Base-by-base conservation (phyloP, 495 filamentous ascomycete species). In the Neurospora sp. region DNA sequence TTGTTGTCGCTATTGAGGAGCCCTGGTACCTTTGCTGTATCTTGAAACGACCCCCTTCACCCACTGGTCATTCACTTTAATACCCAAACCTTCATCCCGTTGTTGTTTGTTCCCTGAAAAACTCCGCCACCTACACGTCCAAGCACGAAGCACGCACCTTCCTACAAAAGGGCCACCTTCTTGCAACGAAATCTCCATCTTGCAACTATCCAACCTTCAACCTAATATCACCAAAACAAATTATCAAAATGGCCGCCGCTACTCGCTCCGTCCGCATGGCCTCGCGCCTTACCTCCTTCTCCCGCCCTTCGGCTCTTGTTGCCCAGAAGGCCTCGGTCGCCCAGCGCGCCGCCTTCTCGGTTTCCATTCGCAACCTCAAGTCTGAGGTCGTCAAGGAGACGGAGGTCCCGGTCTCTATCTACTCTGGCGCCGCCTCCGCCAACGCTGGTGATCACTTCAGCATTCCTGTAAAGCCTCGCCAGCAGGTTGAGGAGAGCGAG, bases 391-490 rank as follows among this genome's bases (percentile, higher is more conserved):
- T 86, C 73, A 81, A 81, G 76, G 84, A 86, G 79, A 85, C 82
- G 37, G 84, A 85, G 74, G 77, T 86, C 12, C 84, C 84, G 42
- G 84, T 86, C 38, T 82, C 84, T 16, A 80, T 85, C 40, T 86
- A 86, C 78, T 81, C 76, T 39, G 78, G 81, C 31, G 70, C 75
- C 27, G 81, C 83, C 9, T 78, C 79, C 65, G 82, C 83, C 70
- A 87, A 83, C 18, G 81, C 88, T 20, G 81, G 83, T 20, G 87
- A 92, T 59, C 86, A 87, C 72, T 90, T 95, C 83, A 91, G 88
- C 70, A 97, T 94, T 85, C 91, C 93, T 73, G 82, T 94, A 12
- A 86, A 93, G 76, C 76, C 80, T 39, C 74, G 81, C 70, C 75
- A 76, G 8, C 77, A 77, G 18, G 71, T 45, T 10, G 78, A 76